phyloP scores from a whole-genome alignment of 192 early-diverging fungal species.

The Coemansia sp. region DNA sequence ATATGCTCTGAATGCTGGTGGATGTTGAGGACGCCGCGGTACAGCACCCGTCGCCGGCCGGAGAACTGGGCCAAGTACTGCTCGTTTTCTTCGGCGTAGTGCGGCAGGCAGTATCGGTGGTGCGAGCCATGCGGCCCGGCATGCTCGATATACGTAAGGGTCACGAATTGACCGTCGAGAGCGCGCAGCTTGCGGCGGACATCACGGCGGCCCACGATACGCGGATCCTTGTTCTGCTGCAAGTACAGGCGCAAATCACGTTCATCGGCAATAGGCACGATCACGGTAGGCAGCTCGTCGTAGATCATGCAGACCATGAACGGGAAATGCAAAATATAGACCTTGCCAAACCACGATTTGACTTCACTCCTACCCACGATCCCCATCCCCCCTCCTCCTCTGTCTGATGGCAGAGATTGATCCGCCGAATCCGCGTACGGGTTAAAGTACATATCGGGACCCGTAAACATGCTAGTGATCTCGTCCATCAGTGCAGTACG shows the following conservation, averaged over 20 bases:
- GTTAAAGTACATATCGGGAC: slow-evolving; percentile 70
- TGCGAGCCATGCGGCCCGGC: slow-evolving; percentile 27
- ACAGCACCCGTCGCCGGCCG: slow-evolving; percentile 41
- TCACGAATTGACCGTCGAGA: slow-evolving; percentile 62
- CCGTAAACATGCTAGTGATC: slow-evolving; percentile 59
- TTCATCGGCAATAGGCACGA: slow-evolving; percentile 58
- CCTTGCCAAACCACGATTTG: slow-evolving; percentile 65
- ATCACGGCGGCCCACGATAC: slow-evolving; percentile 53
- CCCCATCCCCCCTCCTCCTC: no score
- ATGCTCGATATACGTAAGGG: slow-evolving; percentile 54
- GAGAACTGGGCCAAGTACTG: slow-evolving; percentile 48
- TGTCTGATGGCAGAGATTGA: no score
- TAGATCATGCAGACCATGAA: slow-evolving; percentile 69
- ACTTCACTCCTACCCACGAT: slow-evolving; percentile 38
- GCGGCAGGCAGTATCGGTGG: slow-evolving; percentile 45
- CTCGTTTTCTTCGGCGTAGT: slow-evolving; percentile 34
- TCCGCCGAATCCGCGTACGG: no score
- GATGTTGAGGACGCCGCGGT: slow-evolving; percentile 50
- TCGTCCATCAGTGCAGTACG: slow-evolving; percentile 46
- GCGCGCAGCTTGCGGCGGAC: slow-evolving; percentile 61
- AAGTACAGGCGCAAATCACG: slow-evolving; percentile 59
- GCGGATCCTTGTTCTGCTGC: slow-evolving; percentile 57
- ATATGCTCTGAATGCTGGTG: slow-evolving; percentile 54
- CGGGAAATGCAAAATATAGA: slow-evolving; percentile 66
- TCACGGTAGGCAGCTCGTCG: slow-evolving; percentile 61